phyloP scores from a whole-genome alignment of 257 asterid genomes.

The Fraxinus cuspidata region DNA sequence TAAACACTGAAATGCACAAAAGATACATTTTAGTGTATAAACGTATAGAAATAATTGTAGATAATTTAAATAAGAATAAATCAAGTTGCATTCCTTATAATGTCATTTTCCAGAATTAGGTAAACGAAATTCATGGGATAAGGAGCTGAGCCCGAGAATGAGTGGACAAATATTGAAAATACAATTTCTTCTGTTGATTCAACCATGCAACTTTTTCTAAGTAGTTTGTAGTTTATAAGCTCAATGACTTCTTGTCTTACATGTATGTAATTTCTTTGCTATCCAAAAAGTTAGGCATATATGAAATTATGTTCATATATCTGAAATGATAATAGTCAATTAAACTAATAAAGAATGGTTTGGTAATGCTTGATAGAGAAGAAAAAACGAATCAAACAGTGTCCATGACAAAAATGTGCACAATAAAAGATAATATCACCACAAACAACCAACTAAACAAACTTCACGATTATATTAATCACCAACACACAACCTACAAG shows the following conservation, averaged over 20 bases:
- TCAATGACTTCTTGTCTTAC: background rate
- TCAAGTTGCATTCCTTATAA: background rate
- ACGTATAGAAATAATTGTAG: background rate
- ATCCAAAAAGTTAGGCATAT: background rate
- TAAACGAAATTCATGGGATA: background rate
- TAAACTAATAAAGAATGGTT: background rate
- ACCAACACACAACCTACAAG: background rate
- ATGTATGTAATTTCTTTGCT: background rate
- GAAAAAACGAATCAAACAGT: background rate
- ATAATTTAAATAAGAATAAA: no score
- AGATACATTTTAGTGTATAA: background rate
- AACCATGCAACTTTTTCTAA: background rate
- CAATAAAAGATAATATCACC: background rate
- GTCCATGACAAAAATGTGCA: background rate
- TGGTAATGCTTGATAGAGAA: background rate
- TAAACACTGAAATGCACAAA: background rate
- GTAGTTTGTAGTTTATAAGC: background rate
- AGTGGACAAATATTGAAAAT: background rate
- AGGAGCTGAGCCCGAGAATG: background rate
- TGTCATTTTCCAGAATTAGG: background rate
- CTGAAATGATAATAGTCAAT: no score
- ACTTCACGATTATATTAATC: background rate
- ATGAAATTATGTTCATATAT: no score
- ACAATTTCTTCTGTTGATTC: background rate
- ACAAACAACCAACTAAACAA: background rate